Evolutionary conservation across 2,329 filamentous ascomycete genomes (phyloP), one percentile per base, ranked within the genome.

Genomic region (Cordyceps cateniannulata): DNA sequence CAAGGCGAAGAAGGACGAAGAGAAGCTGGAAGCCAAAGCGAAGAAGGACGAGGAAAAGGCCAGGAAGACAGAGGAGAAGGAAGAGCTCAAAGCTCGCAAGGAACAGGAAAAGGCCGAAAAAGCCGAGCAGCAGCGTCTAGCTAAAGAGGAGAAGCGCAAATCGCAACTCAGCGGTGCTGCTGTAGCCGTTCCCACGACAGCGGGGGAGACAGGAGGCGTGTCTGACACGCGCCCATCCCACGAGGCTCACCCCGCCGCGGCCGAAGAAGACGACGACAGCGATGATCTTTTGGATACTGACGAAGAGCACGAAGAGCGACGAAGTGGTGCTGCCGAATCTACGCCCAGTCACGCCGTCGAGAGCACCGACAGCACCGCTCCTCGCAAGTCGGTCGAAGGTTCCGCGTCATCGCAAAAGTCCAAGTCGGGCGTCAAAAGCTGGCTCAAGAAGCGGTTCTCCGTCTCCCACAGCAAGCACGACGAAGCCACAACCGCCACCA

Each of bases 371-470:
- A 54, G 42, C 38, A 44, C 40, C 29, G 44, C 40, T 5, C 42
- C 44, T 18, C 56, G 56, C 10, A 59, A 47, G 35, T 60, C 65
- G 12, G 48, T 61, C 7, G 63, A 67, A 35, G 62, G 50, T 16
- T 62, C 68, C 3, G 67, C 67, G 6, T 75, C 73, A 5, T 60
- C 61, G 16, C 45, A 59, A 50, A 59, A 51, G 25, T 72, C 73
- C 18, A 73, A 69, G 3, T 71, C 72, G 54, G 78, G 76, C 62
- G 77, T 83, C 48, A 83, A 78, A 65, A 77, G 75, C 44, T 85
- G 83, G 83, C 74, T 85, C 59, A 84, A 80, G 69, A 80, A 78
- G 25, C 80, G 77, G 6, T 80, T 85, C 63, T 77, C 57, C 16
- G 42, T 48, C 49, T 32, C 76, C 0, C 73, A 74, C 5, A 71